These are phyloP conservation scores for Phalaenopsis equestris DNA, from an alignment of 106 monocot genomes.

Conservation along the genomic window DNA sequence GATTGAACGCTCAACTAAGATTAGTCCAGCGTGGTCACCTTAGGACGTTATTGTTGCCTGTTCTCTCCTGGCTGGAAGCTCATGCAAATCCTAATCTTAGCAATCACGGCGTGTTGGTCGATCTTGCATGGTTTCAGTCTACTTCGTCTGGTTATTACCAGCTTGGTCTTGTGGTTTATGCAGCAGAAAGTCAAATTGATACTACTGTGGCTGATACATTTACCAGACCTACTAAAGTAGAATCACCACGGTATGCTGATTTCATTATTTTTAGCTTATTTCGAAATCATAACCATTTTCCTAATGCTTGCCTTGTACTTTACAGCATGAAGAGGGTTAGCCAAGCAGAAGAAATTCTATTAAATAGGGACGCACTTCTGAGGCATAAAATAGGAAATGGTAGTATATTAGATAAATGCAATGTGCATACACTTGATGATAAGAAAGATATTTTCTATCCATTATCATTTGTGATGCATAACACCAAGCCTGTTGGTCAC, in stretches of 20 bases:
- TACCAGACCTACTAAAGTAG: conserved; percentile 24
- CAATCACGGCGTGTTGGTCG: conserved; percentile 35
- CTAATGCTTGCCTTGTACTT: background rate
- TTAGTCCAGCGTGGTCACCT: conserved; percentile 70
- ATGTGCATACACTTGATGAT: conserved; percentile 51
- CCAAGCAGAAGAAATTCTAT: conserved; percentile 18
- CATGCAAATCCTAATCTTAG: conserved; percentile 60
- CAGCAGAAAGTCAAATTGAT: conserved; percentile 22
- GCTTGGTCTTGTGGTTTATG: conserved; percentile 58
- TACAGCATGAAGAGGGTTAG: conserved; percentile 35
- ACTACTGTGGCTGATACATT: conserved; percentile 23
- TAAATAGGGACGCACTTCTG: conserved; percentile 35
- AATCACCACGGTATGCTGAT: conserved; percentile 31
- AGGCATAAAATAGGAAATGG: conserved; percentile 55
- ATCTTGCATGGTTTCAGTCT: conserved; percentile 70
- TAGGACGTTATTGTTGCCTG: conserved; percentile 42
- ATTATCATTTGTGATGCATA: conserved; percentile 72
- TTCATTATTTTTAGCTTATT: background rate
- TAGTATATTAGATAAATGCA: conserved; percentile 43
- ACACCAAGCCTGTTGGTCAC: conserved; percentile 82
- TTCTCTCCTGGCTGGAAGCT: conserved; percentile 56
- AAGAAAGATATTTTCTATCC: conserved; percentile 75
- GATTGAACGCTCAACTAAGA: conserved; percentile 86
- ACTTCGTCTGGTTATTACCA: conserved; percentile 57
- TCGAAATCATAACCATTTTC: background rate